A percentile compares a stretch with the other conserved stretches of the same genome.
Conservation (phyloP, 2,329 filamentous ascomycete genomes). For the Ilyonectria mors-panacis region DNA sequence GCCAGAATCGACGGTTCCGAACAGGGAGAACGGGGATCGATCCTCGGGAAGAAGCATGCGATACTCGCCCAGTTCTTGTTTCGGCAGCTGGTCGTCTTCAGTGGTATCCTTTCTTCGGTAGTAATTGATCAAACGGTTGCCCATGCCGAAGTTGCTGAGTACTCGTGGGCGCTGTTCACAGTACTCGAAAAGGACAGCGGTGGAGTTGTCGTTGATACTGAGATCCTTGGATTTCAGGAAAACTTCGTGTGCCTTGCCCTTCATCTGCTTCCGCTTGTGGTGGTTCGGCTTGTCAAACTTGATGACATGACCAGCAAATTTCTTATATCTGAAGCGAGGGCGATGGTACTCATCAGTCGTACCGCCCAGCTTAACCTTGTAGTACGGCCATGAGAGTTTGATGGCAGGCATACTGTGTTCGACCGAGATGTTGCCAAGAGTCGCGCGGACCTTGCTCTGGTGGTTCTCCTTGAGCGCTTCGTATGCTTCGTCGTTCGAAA, state of each 20-base stretch:
- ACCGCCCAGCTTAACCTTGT: constrained; percentile 85
- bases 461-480: constrained; percentile 97
- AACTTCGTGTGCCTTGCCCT: constrained; percentile 83
- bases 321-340: constrained; percentile 81
- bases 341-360: constrained; percentile 88
- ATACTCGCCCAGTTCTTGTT: constrained; percentile 89
- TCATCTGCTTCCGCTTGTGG: constrained; percentile 86
- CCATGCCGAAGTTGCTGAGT: constrained; percentile 98
- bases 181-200: constrained; percentile 91
- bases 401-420: constrained; percentile 95
- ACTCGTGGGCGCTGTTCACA: constrained; percentile 94
- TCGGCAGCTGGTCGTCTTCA: constrained; percentile 83
- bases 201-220: constrained; percentile 90
- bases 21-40: constrained; percentile 95
- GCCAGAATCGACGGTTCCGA: constrained; percentile 92
- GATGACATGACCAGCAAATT: constrained; percentile 76
- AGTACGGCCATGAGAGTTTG: constrained; percentile 95
- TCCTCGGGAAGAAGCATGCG: constrained; percentile 92
- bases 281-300: constrained; percentile 80
- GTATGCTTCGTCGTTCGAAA: constrained; percentile 96
- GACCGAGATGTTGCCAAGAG: constrained; percentile 90
- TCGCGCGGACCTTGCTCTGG: constrained; percentile 94
- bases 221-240: constrained; percentile 87
- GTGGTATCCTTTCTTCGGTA: constrained; percentile 84
- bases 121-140: constrained; percentile 95